These are phyloP conservation scores for Sphaerulina musiva DNA, from an alignment of 2,329 filamentous ascomycete genomes.

Conservation along the genomic window DNA sequence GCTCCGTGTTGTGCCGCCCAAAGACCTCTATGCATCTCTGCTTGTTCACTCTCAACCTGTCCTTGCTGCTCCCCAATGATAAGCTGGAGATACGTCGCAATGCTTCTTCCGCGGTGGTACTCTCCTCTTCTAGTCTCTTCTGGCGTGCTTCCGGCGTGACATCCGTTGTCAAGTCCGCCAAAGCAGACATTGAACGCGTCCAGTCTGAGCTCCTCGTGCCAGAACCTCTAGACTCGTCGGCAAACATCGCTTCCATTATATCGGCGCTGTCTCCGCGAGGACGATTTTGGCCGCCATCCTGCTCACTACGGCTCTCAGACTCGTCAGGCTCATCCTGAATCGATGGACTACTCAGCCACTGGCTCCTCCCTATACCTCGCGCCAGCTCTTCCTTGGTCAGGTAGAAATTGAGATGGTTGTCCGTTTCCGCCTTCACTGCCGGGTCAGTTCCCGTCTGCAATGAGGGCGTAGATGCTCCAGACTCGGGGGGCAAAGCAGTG, in stretches of 20 bases:
- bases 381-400: conserved; percentile 62
- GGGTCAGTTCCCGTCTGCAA: conserved; percentile 16
- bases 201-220: conserved; percentile 10
- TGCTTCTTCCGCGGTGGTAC: conserved; percentile 64
- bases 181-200: conserved; percentile 1
- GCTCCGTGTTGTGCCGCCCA: conserved; percentile 84
- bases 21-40: conserved; percentile 79
- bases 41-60: conserved; percentile 75
- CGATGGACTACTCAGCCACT: conserved; percentile 44
- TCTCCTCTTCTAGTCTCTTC: conserved; percentile 24
- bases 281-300: neutral
- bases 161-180: conserved; percentile 22
- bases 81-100: conserved; percentile 73
- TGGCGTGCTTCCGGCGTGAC: conserved; percentile 45
- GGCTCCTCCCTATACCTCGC: conserved; percentile 59
- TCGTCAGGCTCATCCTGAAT: conserved; percentile 6
- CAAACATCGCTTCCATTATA: neutral
- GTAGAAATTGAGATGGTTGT: conserved; percentile 64
- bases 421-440: conserved; percentile 25
- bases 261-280: neutral
- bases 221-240: neutral
- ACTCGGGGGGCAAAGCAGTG: conserved; percentile 44
- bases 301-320: neutral
- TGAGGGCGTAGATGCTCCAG: conserved; percentile 19
- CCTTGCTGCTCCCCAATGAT: conserved; percentile 68